Conservation (phyloP, 108 stramenopile species). For the Nitzschia palea region DNA sequence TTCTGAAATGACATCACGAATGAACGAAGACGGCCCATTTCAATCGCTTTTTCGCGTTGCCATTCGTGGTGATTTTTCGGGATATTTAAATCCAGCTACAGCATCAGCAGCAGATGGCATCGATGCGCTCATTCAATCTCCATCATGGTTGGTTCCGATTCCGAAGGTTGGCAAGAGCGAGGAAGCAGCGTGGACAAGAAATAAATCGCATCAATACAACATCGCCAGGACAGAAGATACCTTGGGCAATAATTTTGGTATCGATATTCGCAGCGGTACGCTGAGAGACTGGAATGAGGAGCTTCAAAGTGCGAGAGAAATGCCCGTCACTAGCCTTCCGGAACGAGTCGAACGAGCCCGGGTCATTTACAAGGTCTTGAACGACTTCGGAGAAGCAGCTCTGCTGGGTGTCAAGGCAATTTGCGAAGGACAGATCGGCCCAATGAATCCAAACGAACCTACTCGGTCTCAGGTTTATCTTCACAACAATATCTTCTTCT, state of each 20-base stretch:
- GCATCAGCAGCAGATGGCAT: slow-evolving; percentile 44
- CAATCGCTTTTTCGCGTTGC: slow-evolving; percentile 51
- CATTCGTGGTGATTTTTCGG: slow-evolving; percentile 44
- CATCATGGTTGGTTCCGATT: slow-evolving; percentile 73
- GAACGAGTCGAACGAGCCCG: slow-evolving; percentile 85
- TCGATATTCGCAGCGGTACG: slow-evolving; percentile 83
- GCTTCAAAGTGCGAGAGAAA: slow-evolving; percentile 83
- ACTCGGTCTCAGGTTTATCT: slow-evolving; percentile 87
- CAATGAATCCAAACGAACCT: slow-evolving; percentile 94
- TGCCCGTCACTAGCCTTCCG: slow-evolving; percentile 61
- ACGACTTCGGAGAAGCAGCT: slow-evolving; percentile 92
- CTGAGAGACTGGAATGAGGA: slow-evolving; percentile 97
- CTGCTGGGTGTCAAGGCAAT: slow-evolving; percentile 80
- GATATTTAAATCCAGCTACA: slow-evolving; percentile 24
- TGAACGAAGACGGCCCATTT: slow-evolving; percentile 42
- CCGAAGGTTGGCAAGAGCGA: slow-evolving; percentile 24
- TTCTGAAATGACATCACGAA: slow-evolving; percentile 35
- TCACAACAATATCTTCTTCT: slow-evolving; percentile 97
- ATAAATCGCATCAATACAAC: slow-evolving; percentile 59
- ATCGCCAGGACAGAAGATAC: slow-evolving; percentile 75
- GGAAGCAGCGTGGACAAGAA: slow-evolving; percentile 32
- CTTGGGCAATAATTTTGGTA: slow-evolving; percentile 68
- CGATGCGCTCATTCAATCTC: slow-evolving; percentile 63
- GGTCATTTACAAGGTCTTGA: slow-evolving; percentile 81
- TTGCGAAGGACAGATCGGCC: slow-evolving; percentile 79